Base-by-base conservation (phyloP, 1,284 basidiomycete genomes). In the Xerocomus nothofagi region DNA sequence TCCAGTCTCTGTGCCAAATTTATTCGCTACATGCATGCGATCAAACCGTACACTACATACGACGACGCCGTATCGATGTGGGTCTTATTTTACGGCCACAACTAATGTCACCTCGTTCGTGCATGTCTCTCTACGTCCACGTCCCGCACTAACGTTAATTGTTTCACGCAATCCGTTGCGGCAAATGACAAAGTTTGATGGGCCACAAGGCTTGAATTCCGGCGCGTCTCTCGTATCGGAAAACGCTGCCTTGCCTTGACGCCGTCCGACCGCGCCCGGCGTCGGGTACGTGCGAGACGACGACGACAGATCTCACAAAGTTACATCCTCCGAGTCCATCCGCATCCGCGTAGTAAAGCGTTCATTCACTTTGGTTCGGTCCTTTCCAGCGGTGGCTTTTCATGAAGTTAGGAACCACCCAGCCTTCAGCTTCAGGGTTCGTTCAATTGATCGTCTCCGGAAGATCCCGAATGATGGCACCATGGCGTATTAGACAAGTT, bases 271-370 rank as follows among this genome's bases (percentile, higher is more conserved):
- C 15, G 5, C 7, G 10, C 10, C 34, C 27, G 24, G 30, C 4
- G 17, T 11, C 4, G 9, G 17, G 10, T 1, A 18, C 3, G 31
- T 42, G 42, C 36, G 39, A 53, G 29, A 27, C 27, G n/a, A 7
- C 6, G 15, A 14, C 29, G 17, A 39, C 30, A 23, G 4, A 21
- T 29, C 27, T 36, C 14, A 11, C 30, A 24, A 31, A 20, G 26
- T 29, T 21, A 55, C 31, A 14, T 20, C 14, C 20, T 15, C 37
- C 34, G 39, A 18, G 1, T 12, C 31, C 43, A 55, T 56, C 53
- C 38, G 57, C 27, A 17, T 11, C 30, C 30, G 26, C 23, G 6
- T 27, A n/a, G n/a, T n/a, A n/a, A n/a, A n/a, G 20, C 12, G 17
- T 12, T 8, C 44, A 9, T 37, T 10, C n/a, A 8, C 31, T 43